Base-by-base conservation (phyloP, 208 protist species). In the Perkinsela sp. region DNA sequence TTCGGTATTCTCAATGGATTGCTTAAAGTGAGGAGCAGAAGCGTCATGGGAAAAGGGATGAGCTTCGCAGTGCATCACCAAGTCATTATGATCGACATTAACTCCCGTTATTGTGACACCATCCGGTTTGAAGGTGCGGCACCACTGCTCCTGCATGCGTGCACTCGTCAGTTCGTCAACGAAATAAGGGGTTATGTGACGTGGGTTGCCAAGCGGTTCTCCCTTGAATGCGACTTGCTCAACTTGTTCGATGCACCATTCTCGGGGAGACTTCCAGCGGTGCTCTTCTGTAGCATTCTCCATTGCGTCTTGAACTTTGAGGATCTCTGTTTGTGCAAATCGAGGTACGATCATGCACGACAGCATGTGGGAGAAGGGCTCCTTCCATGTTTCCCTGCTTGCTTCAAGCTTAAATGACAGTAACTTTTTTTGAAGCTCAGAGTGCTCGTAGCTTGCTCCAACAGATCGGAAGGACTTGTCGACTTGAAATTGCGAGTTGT, bases 181-280 rank as follows among this genome's bases (percentile, higher is more conserved):
- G 22, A 75, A 67, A 68, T 76, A 73, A 32, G 79, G 73, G n/a
- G 78, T 78, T 68, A 90, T 81, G 75, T 81, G 79, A 70, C 84
- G 84, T 22, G 82, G 79, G 32, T 72, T 72, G 0, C 82, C 84
- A 32, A 90, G 82, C 0, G 84, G 84, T 76, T 90, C 84, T 76
- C 86, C 87, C 76, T 82, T 88, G 73, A 90, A 90, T 31, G 84
- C 84, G n/a, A 90, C 77, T 66, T 75, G 81, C 75, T 90, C 84
- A 28, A 88, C 75, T 68, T 82, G 73, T 65, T 90, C 81, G 15
- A 86, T 74, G 13, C 70, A 78, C 70, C 84, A 88, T 65, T 82
- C 76, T 30, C 84, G 81, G 29, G 82, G 84, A 28, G 76, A 66
- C 74, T 88, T 80, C 80, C 82, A 89, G 31, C 84, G 84, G 68